These are phyloP conservation scores for Lagenidium giganteum DNA, from an alignment of 352 stramenopile genomes.

Conservation along the genomic window DNA sequence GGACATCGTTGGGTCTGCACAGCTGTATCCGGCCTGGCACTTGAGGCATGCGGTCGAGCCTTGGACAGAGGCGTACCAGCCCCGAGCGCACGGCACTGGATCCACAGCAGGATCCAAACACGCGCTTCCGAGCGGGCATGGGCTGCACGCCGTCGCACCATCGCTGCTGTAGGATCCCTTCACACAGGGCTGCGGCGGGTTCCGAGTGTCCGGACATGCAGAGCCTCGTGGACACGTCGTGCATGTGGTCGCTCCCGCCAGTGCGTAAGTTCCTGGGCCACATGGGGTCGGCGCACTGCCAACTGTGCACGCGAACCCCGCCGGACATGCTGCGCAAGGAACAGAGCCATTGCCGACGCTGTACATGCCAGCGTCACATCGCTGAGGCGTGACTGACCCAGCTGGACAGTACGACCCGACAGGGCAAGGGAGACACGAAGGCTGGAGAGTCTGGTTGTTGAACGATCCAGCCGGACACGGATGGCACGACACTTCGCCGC, in stretches of 20 bases:
- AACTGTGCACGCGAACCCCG: conserved; percentile 22
- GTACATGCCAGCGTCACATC: conserved; percentile 31
- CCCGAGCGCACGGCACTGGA: not conserved
- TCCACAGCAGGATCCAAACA: conserved; percentile 13
- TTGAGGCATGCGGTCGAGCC: not conserved
- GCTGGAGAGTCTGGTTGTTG: conserved; percentile 13
- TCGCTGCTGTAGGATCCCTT: conserved; percentile 13
- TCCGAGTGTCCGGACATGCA: not conserved
- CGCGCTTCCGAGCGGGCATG: conserved; percentile 25
- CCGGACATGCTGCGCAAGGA: conserved; percentile 36
- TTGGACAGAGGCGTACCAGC: conserved; percentile 15
- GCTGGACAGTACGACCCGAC: conserved; percentile 38
- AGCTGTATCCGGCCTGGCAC: conserved; percentile 58
- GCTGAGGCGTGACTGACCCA: conserved; percentile 16
- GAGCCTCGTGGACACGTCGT: conserved; percentile 29
- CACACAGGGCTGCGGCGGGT: conserved; percentile 2
- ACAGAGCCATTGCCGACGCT: conserved; percentile 13
- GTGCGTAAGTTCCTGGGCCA: conserved; percentile 16
- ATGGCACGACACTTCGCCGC: conserved; percentile 2
- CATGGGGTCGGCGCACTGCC: conserved; percentile 10
- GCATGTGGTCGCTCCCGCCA: conserved; percentile 27
- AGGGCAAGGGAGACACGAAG: conserved; percentile 29
- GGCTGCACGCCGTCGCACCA: conserved; percentile 19
- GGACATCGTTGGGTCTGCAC: conserved; percentile 28
- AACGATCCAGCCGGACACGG: conserved; percentile 36